Evolutionary conservation across 1,284 basidiomycete genomes (phyloP), one percentile per base, ranked within the genome.

Genomic region (Cryptococcus sp.): DNA sequence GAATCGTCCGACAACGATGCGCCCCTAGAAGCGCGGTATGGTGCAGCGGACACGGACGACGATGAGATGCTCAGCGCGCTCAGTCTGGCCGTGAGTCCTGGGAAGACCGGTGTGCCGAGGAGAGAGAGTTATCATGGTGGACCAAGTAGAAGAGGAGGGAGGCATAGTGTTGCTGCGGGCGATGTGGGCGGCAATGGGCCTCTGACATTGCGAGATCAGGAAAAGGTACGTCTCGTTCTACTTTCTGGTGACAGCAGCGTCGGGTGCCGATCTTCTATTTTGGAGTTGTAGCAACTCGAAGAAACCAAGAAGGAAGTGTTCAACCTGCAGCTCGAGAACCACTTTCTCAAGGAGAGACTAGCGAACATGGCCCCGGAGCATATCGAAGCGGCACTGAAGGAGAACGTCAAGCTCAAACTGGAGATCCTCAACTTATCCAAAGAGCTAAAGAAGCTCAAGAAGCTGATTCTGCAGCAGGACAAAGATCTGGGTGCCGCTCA

Each of bases 241-340:
- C 20, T 22, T 19, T 41, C 22, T 13, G n/a, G 23, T 47, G 6
- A 23, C 16, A 10, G 42, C 31, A 10, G 8, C 2, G 13, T 35
- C 13, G 4, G 31, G 13, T 35, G 31, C 8, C 10, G 8, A 35
- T 35, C 31, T 35, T 3, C 31, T 35, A 2, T 4, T 10, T 35
- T 35, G 31, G 20, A 35, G 13, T 22, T 44, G 38, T 52, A 95
- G 92, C 89, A 93, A 75, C 91, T 95, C 72, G 91, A 96, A 79
- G 87, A 87, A 63, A 84, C 93, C 68, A 94, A 94, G 82, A 94
- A 93, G 76, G 92, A 96, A 76, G 93, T 94, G 81, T 95, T 95
- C 79, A 90, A 89, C 70, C 87, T 96, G 73, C 94, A 96, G 75
- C 84, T 95, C 54, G 90, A 92, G 65, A 90, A 95, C 5, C 91